Evolutionary conservation across 352 stramenopile species (phyloP).

Genomic region (Phytophthora rubi): DNA sequence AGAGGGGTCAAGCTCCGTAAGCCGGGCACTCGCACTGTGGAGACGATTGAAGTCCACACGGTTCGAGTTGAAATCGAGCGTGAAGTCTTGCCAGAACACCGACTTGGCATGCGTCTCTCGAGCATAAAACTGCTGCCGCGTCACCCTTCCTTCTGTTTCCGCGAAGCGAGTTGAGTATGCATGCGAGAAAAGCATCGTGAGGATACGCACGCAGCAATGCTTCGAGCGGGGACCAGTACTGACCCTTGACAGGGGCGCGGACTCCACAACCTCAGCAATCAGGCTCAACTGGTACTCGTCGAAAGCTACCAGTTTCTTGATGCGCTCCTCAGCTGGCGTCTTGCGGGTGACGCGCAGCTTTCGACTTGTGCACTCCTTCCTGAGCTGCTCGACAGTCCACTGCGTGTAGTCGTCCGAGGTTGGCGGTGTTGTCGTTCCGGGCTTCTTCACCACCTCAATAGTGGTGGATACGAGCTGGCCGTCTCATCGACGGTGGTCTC

Average conservation of each 20-base stretch:
- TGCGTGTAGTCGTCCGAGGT: neutral
- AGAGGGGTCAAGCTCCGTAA: neutral
- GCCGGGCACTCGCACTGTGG: neutral
- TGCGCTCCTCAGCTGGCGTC: neutral
- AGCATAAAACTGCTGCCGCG: slow-evolving; percentile 9
- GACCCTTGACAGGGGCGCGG: too few relatives aligned
- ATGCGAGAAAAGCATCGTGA: slow-evolving; percentile 9
- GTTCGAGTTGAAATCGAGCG: neutral
- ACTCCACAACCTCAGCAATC: neutral
- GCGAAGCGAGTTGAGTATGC: neutral
- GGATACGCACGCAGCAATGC: neutral
- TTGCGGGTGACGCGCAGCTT: neutral
- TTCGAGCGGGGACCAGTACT: neutral
- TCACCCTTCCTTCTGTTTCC: neutral
- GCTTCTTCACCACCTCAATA: too few relatives aligned
- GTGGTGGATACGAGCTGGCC: too few relatives aligned
- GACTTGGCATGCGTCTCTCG: slow-evolving; percentile 14
- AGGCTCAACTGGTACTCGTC: neutral
- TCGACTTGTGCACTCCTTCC: neutral
- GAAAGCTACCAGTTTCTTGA: neutral
- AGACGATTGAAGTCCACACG: slow-evolving; percentile 11
- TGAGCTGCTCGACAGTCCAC: neutral
- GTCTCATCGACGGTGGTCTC: too few relatives aligned
- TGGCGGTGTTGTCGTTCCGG: neutral
- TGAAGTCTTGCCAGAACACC: slow-evolving; percentile 12